Conservation (phyloP, 306 rosid species). For the Quercus parvula region DNA sequence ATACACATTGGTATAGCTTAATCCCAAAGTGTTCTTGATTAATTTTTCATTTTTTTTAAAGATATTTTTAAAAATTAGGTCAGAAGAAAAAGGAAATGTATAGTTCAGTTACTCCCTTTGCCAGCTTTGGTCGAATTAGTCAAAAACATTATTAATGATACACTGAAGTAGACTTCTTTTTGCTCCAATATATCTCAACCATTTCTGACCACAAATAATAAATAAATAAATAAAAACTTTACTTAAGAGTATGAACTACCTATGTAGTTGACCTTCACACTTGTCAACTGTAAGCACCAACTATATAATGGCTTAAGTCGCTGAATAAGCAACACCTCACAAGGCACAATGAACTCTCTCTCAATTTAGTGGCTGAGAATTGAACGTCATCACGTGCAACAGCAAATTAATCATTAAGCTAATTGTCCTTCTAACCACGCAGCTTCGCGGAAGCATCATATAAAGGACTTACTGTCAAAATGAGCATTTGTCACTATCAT, state of each 20-base stretch:
- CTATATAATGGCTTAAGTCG: neutral
- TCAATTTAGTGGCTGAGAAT: conserved; percentile 4
- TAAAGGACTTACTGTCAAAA: too few relatives aligned
- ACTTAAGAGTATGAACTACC: neutral
- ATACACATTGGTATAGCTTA: neutral
- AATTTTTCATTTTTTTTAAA: neutral
- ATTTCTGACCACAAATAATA: neutral
- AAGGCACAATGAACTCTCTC: neutral
- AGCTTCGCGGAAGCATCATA: neutral
- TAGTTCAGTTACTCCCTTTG: too few relatives aligned
- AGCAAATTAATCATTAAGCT: neutral
- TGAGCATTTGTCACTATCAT: too few relatives aligned
- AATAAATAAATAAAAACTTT: neutral
- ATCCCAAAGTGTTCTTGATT: neutral
- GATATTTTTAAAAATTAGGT: neutral
- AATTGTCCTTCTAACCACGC: neutral
- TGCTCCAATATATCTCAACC: neutral
- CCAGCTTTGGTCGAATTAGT: neutral
- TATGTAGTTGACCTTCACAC: conserved; percentile 4
- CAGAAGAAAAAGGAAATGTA: neutral
- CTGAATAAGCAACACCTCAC: neutral
- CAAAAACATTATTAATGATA: neutral
- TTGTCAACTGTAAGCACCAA: conserved; percentile 23
- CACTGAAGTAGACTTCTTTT: neutral
- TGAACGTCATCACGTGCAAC: conserved; percentile 6